phyloP scores from a whole-genome alignment of 2,329 filamentous ascomycete species.

The Colletotrichum orbiculare region DNA sequence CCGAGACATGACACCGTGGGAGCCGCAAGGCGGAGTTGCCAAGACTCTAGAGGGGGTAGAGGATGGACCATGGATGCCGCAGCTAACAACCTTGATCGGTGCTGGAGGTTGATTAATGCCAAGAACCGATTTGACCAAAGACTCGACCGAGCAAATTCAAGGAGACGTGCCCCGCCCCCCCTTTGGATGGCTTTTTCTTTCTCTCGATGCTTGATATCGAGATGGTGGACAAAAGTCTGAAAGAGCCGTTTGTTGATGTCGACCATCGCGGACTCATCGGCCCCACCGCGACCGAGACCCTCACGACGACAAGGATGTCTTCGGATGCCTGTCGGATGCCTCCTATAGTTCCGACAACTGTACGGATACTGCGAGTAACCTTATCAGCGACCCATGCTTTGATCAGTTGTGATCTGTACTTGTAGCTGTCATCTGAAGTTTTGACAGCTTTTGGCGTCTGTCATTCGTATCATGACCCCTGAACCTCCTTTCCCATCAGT shows the following conservation, averaged over 20 bases:
- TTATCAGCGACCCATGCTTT: constrained; percentile 11
- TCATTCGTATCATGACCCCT: not conserved
- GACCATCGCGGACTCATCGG: constrained; percentile 1
- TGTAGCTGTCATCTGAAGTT: constrained; percentile 24
- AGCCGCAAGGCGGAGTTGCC: constrained; percentile 28
- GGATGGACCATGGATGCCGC: constrained; percentile 23
- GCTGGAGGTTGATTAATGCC: constrained; percentile 32
- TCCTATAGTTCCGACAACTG: not conserved
- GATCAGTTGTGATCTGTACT: not conserved
- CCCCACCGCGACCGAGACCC: constrained; percentile 26
- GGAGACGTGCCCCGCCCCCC: constrained; percentile 16
- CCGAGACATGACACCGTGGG: no score
- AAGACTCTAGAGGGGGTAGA: constrained; percentile 21
- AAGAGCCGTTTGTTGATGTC: constrained; percentile 3
- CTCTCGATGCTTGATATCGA: not conserved
- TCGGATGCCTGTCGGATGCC: not conserved
- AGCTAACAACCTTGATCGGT: constrained; percentile 24
- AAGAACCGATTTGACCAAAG: constrained; percentile 21
- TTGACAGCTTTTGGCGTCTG: not conserved
- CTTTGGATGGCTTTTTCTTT: not conserved
- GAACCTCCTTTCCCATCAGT: not conserved
- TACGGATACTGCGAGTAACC: not conserved
- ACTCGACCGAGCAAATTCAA: constrained; percentile 3
- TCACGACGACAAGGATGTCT: not conserved
- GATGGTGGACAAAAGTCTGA: not conserved